Evolutionary conservation across 2,329 filamentous ascomycete genomes (phyloP), one percentile per base, ranked within the genome.

Genomic region (Tolypocladium ovalisporum): DNA sequence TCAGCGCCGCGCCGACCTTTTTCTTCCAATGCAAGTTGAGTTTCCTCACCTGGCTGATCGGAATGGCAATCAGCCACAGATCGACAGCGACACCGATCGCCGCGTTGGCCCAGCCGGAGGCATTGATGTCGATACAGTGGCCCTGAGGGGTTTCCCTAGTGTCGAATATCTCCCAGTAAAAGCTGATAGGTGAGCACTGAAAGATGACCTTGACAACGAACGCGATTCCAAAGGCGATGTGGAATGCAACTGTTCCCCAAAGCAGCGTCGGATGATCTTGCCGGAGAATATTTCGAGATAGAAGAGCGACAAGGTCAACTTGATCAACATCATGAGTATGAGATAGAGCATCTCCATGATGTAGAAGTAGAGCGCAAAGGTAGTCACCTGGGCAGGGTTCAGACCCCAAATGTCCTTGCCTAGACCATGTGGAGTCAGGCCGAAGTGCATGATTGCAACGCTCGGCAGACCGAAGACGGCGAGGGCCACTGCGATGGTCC

Each of bases 251-350:
- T 0, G 70, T 70, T 4, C 60, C 63, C 64, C 70, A 73, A 0
- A 75, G 64, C 17, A 71, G 15, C 6, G 61, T 6, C 67, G 64
- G 13, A 73, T 66, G 0, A 36, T 58, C 6, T 51, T 60, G 0
- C 64, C 64, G 0, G 72, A 70, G 39, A 77, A 77, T 51, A 78
- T 73, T 19, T 72, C 68, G n/a, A 75, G 66, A 55, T 76, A 78
- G 58, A 78, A 75, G 59, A 71, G 68, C 10, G 76, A 60, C 15
- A 78, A 62, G 1, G 75, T 72, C 15, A 75, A 62, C 60, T 77
- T 76, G 47, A 73, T 67, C 6, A 75, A 61, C 5, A 68, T 67
- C 52, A 74, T 65, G 36, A 71, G 66, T 0, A 67, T 35, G 60
- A 76, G 70, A 61, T 76, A 77, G 24, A 75, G 63, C 0, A 73